Evolutionary conservation across 2,329 filamentous ascomycete genomes (phyloP), one percentile per base, ranked within the genome.

Genomic region (Hymenotorrendiella dingleyae): DNA sequence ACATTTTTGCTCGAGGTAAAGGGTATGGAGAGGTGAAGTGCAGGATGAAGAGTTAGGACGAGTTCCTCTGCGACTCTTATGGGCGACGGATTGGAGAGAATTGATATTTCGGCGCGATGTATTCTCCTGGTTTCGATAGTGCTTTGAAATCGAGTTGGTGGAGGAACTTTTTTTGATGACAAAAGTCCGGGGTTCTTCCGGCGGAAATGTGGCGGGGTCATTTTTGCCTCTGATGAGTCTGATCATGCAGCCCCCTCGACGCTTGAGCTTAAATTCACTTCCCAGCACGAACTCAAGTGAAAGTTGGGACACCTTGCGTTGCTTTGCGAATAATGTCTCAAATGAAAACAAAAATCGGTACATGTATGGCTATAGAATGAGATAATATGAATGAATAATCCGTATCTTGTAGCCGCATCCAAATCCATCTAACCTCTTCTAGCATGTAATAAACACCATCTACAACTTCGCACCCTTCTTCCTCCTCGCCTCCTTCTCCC

Each of bases 401-500:
- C n/a, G n/a, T n/a, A n/a, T n/a, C n/a, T n/a, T n/a, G n/a, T n/a
- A n/a, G n/a, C n/a, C n/a, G n/a, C n/a, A n/a, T n/a, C n/a, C n/a
- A n/a, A n/a, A n/a, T n/a, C n/a, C n/a, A n/a, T n/a, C n/a, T n/a
- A n/a, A n/a, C n/a, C n/a, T n/a, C n/a, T n/a, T n/a, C n/a, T n/a
- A n/a, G n/a, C n/a, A n/a, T n/a, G n/a, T n/a, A n/a, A n/a, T n/a
- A 30, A 30, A n/a, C 6, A 27, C 14, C 6, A 33, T 46, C 64
- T 72, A 90, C 55, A 91, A 59, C 69, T 80, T 90, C 9, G 80
- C 69, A 0, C 82, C 82, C 47, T 74, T 67, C 54, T 73, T 72
- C 60, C 78, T 76, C 59, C 82, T 74, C 46, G 70, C 71, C 60
- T 82, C 80, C 67, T 72, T 84, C 65, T 93, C 87, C 57, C 76